phyloP scores from a whole-genome alignment of 129 eudicot genomes.

The Saussurea involucrata region DNA sequence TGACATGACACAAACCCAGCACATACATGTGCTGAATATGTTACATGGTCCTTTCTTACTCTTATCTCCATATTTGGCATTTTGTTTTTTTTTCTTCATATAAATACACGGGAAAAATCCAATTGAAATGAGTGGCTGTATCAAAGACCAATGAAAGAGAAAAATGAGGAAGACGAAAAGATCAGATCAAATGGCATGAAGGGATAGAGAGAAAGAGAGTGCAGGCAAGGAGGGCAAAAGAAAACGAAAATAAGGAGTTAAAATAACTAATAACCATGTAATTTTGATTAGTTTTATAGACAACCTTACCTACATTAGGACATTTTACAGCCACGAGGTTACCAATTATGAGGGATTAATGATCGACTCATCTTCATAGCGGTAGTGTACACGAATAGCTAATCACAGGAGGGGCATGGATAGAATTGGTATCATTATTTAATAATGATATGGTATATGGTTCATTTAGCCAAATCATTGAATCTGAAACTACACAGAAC shows the following conservation, averaged over 20 bases:
- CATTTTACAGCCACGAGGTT: neutral
- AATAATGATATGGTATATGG: neutral
- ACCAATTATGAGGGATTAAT: neutral
- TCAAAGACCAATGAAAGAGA: neutral
- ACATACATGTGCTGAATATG: neutral
- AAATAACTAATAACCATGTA: neutral
- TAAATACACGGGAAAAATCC: neutral
- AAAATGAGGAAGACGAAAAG: neutral
- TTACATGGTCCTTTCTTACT: too few species aligned
- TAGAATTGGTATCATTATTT: neutral
- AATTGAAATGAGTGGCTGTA: neutral
- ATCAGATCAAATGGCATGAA: neutral
- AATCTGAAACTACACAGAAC: neutral
- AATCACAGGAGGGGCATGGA: neutral
- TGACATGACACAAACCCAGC: neutral
- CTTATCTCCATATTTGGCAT: neutral
- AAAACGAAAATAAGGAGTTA: neutral
- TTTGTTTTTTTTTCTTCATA: too few species aligned
- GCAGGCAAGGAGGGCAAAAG: too few species aligned
- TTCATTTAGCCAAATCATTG: neutral
- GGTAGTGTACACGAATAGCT: neutral
- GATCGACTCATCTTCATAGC: neutral
- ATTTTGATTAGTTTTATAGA: neutral
- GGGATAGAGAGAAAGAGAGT: neutral
- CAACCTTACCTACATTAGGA: neutral